Percentiles rank a stretch among this genome's conserved stretches.
These are phyloP conservation scores for Curvularia sp. DNA, from an alignment of 2,329 filamentous ascomycete species.

Conservation along the genomic window DNA sequence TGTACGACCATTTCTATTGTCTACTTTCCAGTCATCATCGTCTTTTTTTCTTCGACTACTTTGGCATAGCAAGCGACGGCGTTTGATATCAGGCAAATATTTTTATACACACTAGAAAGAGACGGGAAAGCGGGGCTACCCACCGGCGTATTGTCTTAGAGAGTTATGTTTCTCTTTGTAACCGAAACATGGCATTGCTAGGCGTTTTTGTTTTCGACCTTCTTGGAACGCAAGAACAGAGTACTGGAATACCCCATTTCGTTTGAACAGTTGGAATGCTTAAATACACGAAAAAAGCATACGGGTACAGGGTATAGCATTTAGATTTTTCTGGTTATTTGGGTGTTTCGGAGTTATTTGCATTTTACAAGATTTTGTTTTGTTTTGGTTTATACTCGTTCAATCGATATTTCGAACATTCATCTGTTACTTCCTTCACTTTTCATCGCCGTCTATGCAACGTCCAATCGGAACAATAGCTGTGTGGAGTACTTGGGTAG, in stretches of 20 bases:
- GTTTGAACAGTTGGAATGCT: conserved; percentile 2
- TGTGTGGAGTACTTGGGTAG: neutral
- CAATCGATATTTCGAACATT: neutral
- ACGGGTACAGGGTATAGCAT: conserved; percentile 4
- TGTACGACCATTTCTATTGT: neutral
- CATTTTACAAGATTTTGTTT: neutral
- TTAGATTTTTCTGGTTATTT: neutral
- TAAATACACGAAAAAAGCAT: neutral
- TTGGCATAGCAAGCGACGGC: conserved; percentile 23
- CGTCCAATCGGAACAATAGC: neutral
- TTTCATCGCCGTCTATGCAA: neutral
- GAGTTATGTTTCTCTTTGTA: neutral
- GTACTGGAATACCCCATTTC: neutral
- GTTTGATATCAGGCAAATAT: neutral
- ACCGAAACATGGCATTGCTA: conserved; percentile 3
- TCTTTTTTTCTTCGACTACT: neutral
- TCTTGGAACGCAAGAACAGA: neutral
- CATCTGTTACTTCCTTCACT: too few relatives aligned
- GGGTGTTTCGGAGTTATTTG: neutral
- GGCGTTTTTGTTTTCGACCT: conserved; percentile 3
- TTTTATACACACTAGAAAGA: neutral
- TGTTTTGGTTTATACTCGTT: neutral
- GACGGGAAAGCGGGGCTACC: neutral
- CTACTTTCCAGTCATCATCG: neutral
- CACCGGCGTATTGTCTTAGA: neutral